phyloP scores from a whole-genome alignment of 192 early-diverging fungal species.

The Umbelopsis sp. region DNA sequence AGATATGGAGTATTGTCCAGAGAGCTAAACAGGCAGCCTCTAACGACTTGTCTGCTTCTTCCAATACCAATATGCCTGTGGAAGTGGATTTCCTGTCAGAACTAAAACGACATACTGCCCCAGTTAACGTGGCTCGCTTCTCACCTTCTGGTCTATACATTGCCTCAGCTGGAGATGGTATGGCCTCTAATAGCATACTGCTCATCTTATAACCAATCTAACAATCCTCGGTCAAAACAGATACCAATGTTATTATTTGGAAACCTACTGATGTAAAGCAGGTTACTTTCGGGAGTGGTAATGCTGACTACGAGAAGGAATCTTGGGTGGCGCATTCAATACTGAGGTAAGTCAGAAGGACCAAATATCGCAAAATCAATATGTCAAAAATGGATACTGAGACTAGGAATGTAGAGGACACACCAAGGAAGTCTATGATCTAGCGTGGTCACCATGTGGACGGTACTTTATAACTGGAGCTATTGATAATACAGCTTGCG shows the following conservation, averaged over 20 bases:
- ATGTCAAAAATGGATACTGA: not conserved
- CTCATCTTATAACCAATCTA: too few relatives aligned
- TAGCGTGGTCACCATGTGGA: constrained; percentile 92
- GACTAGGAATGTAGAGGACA: constrained; percentile 55
- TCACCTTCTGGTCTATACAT: constrained; percentile 71
- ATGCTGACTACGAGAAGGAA: constrained; percentile 59
- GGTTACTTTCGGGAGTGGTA: constrained; percentile 27
- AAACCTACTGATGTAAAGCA: constrained; percentile 60
- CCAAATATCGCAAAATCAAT: not conserved
- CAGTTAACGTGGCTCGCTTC: constrained; percentile 94
- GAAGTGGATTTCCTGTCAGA: constrained; percentile 79
- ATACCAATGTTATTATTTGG: constrained; percentile 90
- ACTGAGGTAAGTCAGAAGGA: constrained; percentile 52
- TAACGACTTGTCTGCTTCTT: constrained; percentile 15
- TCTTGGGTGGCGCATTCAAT: constrained; percentile 69
- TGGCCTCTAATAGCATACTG: not conserved
- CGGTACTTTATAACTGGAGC: constrained; percentile 80
- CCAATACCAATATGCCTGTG: constrained; percentile 43
- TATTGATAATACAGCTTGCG: constrained; percentile 83
- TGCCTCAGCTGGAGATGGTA: constrained; percentile 90
- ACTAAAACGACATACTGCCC: constrained; percentile 81
- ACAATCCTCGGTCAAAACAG: constrained; percentile 31
- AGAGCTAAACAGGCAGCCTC: not conserved
- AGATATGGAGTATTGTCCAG: constrained; percentile 60
- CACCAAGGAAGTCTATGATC: constrained; percentile 84